Base-by-base conservation (phyloP, 1,284 basidiomycete species). In the Wolfiporia cocos region DNA sequence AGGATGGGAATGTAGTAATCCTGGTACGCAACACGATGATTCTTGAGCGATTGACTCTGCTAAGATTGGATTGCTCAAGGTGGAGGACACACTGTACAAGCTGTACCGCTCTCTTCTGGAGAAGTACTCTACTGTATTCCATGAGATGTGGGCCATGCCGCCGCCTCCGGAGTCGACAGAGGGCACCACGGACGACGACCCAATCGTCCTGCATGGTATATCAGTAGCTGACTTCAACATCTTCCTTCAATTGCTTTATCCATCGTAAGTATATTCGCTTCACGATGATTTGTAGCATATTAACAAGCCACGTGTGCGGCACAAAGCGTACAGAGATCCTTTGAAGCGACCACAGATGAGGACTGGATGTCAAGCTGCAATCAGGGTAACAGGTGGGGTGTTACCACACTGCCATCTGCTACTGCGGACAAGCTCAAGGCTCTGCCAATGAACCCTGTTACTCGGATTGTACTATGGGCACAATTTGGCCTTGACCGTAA, bases 301-400 rank as follows among this genome's bases (percentile, higher is more conserved):
- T 20, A 6, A 20, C n/a, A 5, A 33, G 17, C 42, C 35, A 15
- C 4, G 29, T 2, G 4, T n/a, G 34, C 11, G 17, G 24, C 5
- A 6, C n/a, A 3, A 20, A 53, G 49, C 9, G 34, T 32, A 9
- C 36, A 51, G 3, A 49, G 46, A 5, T 23, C 15, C 20, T 49
- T 44, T 44, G 41, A 42, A 28, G 20, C 49, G n/a, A 32, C 46
- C 18, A 47, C 44, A 2, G 49, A 38, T 14, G 49, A 51, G 19
- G 51, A 53, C 24, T 53, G 51, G 51, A 32, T 46, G 37, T 48
- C 51, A 5, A 44, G 51, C 6, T 31, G 51, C 22, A 48, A 53
- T 18, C 46, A 49, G 31, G 51, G 49, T 9, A 46, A 53, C 19
- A 39, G 46, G 12, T 53, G 51, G 51, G 43, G 49, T n/a, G 46